These are phyloP conservation scores for Salvia splendens DNA, from an alignment of 257 asterid genomes.

Conservation along the genomic window DNA sequence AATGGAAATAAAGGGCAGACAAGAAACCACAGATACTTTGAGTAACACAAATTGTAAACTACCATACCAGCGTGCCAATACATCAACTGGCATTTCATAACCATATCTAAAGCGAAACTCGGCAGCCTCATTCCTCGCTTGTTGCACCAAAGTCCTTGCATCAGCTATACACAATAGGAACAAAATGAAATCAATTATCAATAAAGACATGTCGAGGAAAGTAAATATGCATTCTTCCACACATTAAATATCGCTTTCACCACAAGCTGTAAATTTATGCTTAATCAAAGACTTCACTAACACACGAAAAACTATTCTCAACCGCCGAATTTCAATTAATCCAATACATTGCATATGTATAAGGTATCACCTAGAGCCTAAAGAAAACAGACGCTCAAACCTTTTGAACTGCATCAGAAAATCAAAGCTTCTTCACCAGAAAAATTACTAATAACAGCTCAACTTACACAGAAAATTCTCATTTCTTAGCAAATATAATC, in stretches of 20 bases:
- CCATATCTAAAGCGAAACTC: constrained; percentile 89
- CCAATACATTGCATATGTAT: too few species aligned
- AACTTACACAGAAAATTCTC: background rate
- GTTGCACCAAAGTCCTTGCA: constrained; percentile 96
- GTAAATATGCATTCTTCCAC: background rate
- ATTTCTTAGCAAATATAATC: background rate
- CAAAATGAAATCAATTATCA: constrained; percentile 9
- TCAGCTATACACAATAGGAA: constrained; percentile 58
- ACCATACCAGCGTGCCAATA: constrained; percentile 81
- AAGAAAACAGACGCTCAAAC: too few species aligned
- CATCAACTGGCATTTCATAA: constrained; percentile 95
- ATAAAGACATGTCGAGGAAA: constrained; percentile 16
- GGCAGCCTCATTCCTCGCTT: constrained; percentile 98
- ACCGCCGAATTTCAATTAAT: too few species aligned
- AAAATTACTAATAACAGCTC: background rate
- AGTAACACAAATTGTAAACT: too few species aligned
- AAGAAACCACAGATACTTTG: too few species aligned
- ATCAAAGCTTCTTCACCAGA: background rate
- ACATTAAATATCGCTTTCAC: background rate
- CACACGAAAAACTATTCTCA: too few species aligned
- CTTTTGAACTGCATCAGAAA: background rate
- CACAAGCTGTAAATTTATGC: background rate
- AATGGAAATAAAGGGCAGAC: too few species aligned
- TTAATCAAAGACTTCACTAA: background rate
- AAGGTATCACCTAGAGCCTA: too few species aligned